Evolutionary conservation across 2,329 filamentous ascomycete genomes (phyloP), one percentile per base, ranked within the genome.

Genomic region (Bisporella sp.): DNA sequence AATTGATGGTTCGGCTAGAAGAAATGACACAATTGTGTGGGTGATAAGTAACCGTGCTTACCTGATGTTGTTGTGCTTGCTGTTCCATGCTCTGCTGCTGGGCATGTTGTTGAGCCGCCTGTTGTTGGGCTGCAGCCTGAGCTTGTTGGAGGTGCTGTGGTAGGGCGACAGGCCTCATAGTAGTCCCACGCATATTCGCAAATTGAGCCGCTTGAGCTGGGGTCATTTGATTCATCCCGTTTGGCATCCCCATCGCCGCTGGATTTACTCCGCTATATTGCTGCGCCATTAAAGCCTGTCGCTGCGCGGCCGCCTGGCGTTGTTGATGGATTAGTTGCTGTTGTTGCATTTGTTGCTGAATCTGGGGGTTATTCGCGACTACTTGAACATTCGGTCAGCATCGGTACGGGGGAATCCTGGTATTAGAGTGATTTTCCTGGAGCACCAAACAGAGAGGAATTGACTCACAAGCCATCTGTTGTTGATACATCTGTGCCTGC

Each of bases 171-270:
- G 72, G 71, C 47, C 67, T 65, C 52, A 71, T 66, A 11, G 61
- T 60, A 45, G 59, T 57, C 47, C 69, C 68, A 54, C 77, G 69
- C 59, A 81, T 71, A 42, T 75, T 73, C 43, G 74, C 69, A 33
- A 78, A 66, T 59, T 80, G 78, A 52, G 77, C 74, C 28, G 78
- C 65, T 59, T 80, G 78, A 51, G 77, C 74, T 13, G 67, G 68
- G 44, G 67, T 77, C 62, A 81, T 73, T 32, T 47, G 45, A 11
- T 46, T 50, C 65, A 82, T 77, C 4, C 71, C 73, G 65, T 82
- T 77, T 4, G 71, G 73, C 63, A 82, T 78, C 32, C 71, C 76
- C 59, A 79, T 76, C 13, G 71, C 70, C 54, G 72, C 73, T 13
- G 71, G 69, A 69, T 83, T 77, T 45, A 75, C 74, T 44, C 66